Percentiles rank a stretch among this genome's conserved stretches.
Conservation (phyloP, 345 rosid genomes). For the Tarenaya hassleriana region DNA sequence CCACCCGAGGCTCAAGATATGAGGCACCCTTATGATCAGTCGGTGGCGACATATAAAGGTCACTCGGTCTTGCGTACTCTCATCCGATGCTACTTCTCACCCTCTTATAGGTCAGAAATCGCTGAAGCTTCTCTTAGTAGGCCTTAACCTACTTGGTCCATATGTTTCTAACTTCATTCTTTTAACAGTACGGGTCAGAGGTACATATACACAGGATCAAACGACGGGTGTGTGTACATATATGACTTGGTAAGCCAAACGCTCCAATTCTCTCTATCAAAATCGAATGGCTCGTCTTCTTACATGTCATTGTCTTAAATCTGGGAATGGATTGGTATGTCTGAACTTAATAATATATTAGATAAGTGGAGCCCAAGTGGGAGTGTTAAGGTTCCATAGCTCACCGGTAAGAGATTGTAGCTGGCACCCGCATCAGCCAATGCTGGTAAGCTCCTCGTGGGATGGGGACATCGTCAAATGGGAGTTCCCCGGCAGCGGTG, state of each 20-base stretch:
- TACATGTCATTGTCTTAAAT: neutral
- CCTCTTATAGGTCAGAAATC: constrained; percentile 58
- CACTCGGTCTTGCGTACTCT: constrained; percentile 89
- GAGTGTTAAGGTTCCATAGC: constrained; percentile 53
- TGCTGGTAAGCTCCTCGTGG: constrained; percentile 91
- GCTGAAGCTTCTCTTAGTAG: constrained; percentile 9
- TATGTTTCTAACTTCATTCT: constrained; percentile 2
- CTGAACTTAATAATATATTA: no score
- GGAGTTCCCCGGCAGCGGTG: constrained; percentile 58
- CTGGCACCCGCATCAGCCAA: constrained; percentile 82
- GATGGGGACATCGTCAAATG: constrained; percentile 77
- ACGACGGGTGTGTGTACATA: constrained; percentile 70
- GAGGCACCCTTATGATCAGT: constrained; percentile 70
- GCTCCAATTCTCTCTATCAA: neutral
- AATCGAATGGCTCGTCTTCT: neutral
- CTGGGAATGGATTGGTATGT: constrained; percentile 1
- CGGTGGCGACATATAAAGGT: constrained; percentile 74
- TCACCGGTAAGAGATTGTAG: constrained; percentile 86
- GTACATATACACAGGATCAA: constrained; percentile 88
- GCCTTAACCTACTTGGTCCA: constrained; percentile 10
- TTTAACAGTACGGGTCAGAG: constrained; percentile 77
- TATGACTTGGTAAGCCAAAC: constrained; percentile 65
- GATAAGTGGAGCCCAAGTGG: constrained; percentile 75
- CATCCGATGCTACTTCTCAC: constrained; percentile 93
- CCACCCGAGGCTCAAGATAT: constrained; percentile 56